phyloP scores from a whole-genome alignment of 768 basidiomycete genomes.

The Phaeolepiota aurea region DNA sequence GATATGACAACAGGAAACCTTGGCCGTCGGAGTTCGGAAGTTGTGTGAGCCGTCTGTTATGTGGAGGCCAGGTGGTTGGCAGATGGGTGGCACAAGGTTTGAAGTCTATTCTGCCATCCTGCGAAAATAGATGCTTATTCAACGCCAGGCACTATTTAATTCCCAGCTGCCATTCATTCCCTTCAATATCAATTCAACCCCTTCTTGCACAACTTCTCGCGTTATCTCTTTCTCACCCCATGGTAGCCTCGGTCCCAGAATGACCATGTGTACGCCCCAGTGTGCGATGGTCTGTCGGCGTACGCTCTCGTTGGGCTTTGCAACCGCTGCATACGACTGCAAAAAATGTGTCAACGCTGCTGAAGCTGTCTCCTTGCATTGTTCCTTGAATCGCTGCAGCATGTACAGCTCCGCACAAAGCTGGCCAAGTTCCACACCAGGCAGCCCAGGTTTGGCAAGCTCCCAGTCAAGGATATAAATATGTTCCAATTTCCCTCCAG shows the following conservation, averaged over 20 bases:
- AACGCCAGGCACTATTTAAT: too few relatives aligned
- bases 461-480: slow-evolving; percentile 63
- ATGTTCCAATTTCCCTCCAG: slow-evolving; percentile 24
- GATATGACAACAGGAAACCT: too few relatives aligned
- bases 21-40: too few relatives aligned
- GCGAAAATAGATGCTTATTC: too few relatives aligned
- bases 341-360: slow-evolving; percentile 36
- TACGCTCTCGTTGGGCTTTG: slow-evolving; percentile 16
- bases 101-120: too few relatives aligned
- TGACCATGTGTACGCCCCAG: slow-evolving; percentile 47
- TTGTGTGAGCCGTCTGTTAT: too few relatives aligned
- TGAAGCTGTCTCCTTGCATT: slow-evolving; percentile 24
- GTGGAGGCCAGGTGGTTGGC: too few relatives aligned
- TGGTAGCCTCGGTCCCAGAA: slow-evolving; percentile 35
- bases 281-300: slow-evolving; percentile 33
- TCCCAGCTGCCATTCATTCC: slow-evolving; percentile 4
- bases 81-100: too few relatives aligned
- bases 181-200: slow-evolving; percentile 33
- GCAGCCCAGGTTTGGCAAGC: slow-evolving; percentile 43
- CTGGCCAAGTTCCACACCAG: slow-evolving; percentile 55
- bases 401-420: slow-evolving; percentile 53
- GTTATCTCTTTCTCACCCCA: slow-evolving; percentile 45
- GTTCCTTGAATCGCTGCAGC: slow-evolving; percentile 37
- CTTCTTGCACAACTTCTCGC: slow-evolving; percentile 40
- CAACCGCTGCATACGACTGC: slow-evolving; percentile 27